Percentiles rank a stretch among this genome's conserved stretches.
Conservation (phyloP, 805 yeast species). For the Hanseniaspora osmophila region DNA sequence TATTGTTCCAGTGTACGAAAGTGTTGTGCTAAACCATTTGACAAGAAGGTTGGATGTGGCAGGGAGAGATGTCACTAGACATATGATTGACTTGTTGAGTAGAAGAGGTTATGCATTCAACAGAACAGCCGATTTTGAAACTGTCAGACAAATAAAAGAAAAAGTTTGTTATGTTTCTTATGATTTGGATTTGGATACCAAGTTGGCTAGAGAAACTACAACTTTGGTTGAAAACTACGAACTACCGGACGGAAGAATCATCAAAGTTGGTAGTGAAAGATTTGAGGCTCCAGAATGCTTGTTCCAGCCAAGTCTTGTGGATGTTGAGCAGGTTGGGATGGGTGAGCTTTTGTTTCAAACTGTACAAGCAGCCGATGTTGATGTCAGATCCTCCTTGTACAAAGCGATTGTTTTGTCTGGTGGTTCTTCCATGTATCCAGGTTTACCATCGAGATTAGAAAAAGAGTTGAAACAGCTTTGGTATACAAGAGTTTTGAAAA, state of each 20-base stretch:
- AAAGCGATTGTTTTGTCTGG: slow-evolving; percentile 91
- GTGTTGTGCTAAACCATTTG: slow-evolving; percentile 87
- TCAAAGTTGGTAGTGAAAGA: slow-evolving; percentile 88
- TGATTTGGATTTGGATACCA: slow-evolving; percentile 80
- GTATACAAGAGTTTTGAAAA: slow-evolving; percentile 77
- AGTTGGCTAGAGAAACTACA: slow-evolving; percentile 86
- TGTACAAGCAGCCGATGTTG: slow-evolving; percentile 88
- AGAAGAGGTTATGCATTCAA: slow-evolving; percentile 97
- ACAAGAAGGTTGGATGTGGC: slow-evolving; percentile 92
- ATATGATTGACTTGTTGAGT: slow-evolving; percentile 75
- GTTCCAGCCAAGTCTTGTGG: slow-evolving; percentile 90
- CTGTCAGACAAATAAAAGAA: slow-evolving; percentile 95
- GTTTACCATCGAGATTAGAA: slow-evolving; percentile 88
- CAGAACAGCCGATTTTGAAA: slow-evolving; percentile 96
- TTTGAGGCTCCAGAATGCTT: slow-evolving; percentile 93
- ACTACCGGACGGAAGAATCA: slow-evolving; percentile 91
- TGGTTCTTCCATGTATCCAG: slow-evolving; percentile 98
- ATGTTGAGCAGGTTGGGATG: slow-evolving; percentile 91
- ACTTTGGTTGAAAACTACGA: slow-evolving; percentile 83
- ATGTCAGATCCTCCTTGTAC: slow-evolving; percentile 74
- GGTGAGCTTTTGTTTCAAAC: slow-evolving; percentile 88
- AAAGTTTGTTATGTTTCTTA: slow-evolving; percentile 90
- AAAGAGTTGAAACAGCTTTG: slow-evolving; percentile 93
- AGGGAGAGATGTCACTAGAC: slow-evolving; percentile 96
- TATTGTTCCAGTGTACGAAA: slow-evolving; percentile 94